Percentiles rank a stretch among this genome's conserved stretches.
phyloP scores from a whole-genome alignment of 2,329 filamentous ascomycete genomes.

The Xylaria sp. region DNA sequence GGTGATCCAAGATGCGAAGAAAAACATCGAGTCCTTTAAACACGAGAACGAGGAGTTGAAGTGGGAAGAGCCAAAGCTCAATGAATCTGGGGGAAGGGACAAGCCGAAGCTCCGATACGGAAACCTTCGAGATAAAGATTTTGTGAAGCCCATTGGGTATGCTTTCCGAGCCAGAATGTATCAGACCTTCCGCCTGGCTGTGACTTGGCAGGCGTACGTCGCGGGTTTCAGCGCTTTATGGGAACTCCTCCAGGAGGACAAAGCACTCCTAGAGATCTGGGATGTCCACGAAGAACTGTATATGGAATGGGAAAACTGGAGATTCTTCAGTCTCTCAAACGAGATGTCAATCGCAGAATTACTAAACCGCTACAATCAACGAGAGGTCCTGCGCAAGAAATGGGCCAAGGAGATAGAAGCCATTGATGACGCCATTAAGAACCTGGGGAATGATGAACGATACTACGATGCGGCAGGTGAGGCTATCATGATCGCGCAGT shows the following conservation, averaged over 20 bases:
- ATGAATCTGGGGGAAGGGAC: not conserved
- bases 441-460: not conserved
- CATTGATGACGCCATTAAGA: slow-evolving; percentile 1
- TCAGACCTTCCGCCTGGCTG: slow-evolving; percentile 7
- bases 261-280: slow-evolving; percentile 6
- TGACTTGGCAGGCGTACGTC: slow-evolving; percentile 16
- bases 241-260: slow-evolving; percentile 20
- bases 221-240: not conserved
- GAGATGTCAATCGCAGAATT: not conserved
- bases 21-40: slow-evolving; percentile 1
- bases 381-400: not conserved
- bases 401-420: slow-evolving; percentile 7
- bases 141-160: slow-evolving; percentile 5
- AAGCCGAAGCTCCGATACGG: slow-evolving; percentile 14
- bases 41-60: not conserved
- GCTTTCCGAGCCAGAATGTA: slow-evolving; percentile 15
- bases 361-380: slow-evolving; percentile 7
- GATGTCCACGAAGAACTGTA: slow-evolving; percentile 30
- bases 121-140: not conserved
- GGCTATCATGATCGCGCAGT: too few relatives aligned
- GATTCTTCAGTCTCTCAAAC: slow-evolving; percentile 3
- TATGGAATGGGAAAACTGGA: slow-evolving; percentile 30
- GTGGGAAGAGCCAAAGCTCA: slow-evolving; percentile 8
- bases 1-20: not conserved
- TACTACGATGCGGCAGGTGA: not conserved